phyloP scores from a whole-genome alignment of 331 rosid genomes.

The Malus hybrid region DNA sequence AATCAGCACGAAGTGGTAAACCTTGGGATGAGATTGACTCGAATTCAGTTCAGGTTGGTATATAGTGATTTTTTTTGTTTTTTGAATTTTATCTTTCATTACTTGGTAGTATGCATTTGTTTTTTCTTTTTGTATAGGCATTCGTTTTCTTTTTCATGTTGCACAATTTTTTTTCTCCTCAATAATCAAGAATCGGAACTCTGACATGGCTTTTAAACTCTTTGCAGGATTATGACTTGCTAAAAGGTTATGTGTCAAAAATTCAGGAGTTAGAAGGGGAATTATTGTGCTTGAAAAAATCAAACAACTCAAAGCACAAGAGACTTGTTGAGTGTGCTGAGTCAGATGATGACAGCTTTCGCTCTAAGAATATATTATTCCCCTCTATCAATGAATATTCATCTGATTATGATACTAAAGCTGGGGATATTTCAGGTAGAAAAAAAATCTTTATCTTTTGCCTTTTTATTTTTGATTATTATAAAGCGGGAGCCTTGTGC shows the following conservation, averaged over 20 bases:
- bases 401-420: conserved; percentile 48
- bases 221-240: conserved; percentile 56
- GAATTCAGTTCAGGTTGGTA: conserved; percentile 48
- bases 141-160: not conserved
- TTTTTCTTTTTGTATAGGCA: not conserved
- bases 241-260: conserved; percentile 58
- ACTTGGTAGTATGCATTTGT: not conserved
- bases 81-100: not conserved
- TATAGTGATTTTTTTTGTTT: not conserved
- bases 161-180: not conserved
- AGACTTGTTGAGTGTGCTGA: conserved; percentile 43
- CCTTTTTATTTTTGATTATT: not conserved
- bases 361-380: conserved; percentile 46
- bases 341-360: conserved; percentile 50
- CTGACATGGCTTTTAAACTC: not conserved
- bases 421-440: conserved; percentile 50
- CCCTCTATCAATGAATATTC: conserved; percentile 46
- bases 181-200: conserved; percentile 6
- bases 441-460: not conserved
- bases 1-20: conserved; percentile 68
- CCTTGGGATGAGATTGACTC: conserved; percentile 81
- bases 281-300: conserved; percentile 38
- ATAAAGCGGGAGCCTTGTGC: too few species aligned
- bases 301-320: conserved; percentile 25
- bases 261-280: conserved; percentile 79